These are phyloP conservation scores for Pelargonium citronellum DNA, from an alignment of 441 rosid genomes.

Conservation along the genomic window DNA sequence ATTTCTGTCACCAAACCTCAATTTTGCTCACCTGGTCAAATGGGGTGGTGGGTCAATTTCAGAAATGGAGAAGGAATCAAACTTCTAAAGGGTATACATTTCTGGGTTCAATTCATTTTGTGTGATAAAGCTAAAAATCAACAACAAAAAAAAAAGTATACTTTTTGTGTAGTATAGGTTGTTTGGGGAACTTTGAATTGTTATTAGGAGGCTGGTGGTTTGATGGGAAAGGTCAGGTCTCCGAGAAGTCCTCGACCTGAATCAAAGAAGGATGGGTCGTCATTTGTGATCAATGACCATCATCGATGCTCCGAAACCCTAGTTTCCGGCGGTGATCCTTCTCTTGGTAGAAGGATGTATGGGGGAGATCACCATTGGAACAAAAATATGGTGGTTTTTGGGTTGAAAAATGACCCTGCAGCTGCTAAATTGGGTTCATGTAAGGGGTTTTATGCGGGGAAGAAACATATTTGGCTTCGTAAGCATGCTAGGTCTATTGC, in stretches of 20 bases:
- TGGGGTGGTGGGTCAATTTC: constrained; percentile 37
- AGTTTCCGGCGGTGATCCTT: constrained; percentile 38
- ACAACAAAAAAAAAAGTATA: not conserved
- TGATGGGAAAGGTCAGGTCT: constrained; percentile 52
- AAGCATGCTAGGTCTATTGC: constrained; percentile 42
- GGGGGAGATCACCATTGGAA: constrained; percentile 42
- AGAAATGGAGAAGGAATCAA: constrained; percentile 5
- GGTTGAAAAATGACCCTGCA: constrained; percentile 38
- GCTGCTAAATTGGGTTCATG: constrained; percentile 34
- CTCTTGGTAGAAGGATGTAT: constrained; percentile 44
- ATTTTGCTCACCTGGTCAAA: constrained; percentile 22
- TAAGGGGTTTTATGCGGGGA: constrained; percentile 42
- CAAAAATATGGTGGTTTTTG: constrained; percentile 33
- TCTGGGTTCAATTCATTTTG: constrained; percentile 6
- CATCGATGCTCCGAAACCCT: constrained; percentile 40
- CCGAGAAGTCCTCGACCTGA: constrained; percentile 35
- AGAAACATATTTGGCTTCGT: constrained; percentile 46
- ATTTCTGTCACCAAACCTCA: constrained; percentile 27
- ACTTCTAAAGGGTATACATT: constrained; percentile 11
- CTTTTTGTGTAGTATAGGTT: not conserved
- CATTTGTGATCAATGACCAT: constrained; percentile 28
- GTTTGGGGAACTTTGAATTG: constrained; percentile 8
- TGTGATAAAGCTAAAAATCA: not conserved
- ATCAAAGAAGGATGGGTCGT: constrained; percentile 18
- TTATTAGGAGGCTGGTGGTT: constrained; percentile 15